Percentiles rank a stretch among this genome's conserved stretches.
phyloP scores from a whole-genome alignment of 2,329 filamentous ascomycete species.

The Arthrocladium fulminans region DNA sequence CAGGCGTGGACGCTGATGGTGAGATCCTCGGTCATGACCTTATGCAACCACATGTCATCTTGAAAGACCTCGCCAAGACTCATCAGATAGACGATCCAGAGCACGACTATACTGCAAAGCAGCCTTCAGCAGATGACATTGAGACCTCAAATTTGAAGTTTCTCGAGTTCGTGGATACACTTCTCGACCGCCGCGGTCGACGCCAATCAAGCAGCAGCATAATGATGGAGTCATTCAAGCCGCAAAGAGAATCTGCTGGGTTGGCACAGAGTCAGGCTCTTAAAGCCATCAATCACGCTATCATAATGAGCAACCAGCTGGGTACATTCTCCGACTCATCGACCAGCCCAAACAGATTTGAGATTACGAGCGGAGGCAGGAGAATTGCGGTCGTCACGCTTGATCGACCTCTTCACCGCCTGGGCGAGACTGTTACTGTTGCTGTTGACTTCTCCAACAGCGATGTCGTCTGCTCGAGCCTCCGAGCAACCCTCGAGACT shows the following conservation, averaged over 20 bases:
- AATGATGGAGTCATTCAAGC: constrained; percentile 30
- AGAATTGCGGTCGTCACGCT: constrained; percentile 87
- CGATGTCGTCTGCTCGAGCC: constrained; percentile 64
- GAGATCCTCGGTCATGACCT: constrained; percentile 88
- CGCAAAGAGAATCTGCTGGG: constrained; percentile 25
- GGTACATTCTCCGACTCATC: constrained; percentile 48
- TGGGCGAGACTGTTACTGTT: constrained; percentile 79
- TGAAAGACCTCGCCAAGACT: constrained; percentile 71
- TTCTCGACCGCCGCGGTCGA: constrained; percentile 19
- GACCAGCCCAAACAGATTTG: constrained; percentile 83
- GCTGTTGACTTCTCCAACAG: constrained; percentile 74
- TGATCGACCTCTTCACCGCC: constrained; percentile 74
- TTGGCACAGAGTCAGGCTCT: constrained; percentile 49
- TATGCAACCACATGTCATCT: constrained; percentile 84
- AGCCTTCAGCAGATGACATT: constrained; percentile 38
- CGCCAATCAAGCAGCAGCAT: constrained; percentile 20
- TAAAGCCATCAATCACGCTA: constrained; percentile 83
- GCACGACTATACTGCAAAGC: constrained; percentile 32
- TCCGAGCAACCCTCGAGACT: constrained; percentile 77
- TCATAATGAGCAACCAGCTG: constrained; percentile 67
- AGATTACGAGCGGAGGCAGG: constrained; percentile 85
- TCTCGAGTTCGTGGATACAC: constrained; percentile 18
- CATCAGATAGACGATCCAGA: constrained; percentile 41
- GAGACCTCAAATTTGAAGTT: constrained; percentile 59
- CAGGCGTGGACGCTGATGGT: constrained; percentile 80